phyloP scores from a whole-genome alignment of 2,329 filamentous ascomycete genomes.

The Paramyrothecium sp. region DNA sequence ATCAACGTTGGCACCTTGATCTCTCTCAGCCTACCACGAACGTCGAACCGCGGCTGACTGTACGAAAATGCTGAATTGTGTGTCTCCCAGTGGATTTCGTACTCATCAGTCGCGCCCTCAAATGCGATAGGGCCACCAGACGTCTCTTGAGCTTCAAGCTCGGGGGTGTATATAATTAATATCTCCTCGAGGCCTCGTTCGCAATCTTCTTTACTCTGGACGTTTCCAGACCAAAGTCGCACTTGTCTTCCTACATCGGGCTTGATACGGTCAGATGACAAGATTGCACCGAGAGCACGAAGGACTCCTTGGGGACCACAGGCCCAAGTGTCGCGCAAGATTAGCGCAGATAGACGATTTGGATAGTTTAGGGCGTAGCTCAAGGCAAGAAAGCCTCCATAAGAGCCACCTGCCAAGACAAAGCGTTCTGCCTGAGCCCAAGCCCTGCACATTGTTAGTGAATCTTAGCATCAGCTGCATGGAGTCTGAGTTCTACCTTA shows the following conservation, averaged over 20 bases:
- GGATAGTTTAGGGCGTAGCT: conserved; percentile 18
- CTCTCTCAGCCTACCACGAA: conserved; percentile 12
- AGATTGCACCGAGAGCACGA: conserved; percentile 9
- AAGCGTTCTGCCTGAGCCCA: conserved; percentile 15
- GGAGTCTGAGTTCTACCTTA: conserved; percentile 11
- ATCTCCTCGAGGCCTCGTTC: conserved; percentile 13
- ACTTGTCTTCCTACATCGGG: conserved; percentile 15
- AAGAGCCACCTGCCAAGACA: conserved; percentile 20
- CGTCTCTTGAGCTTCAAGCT: not conserved
- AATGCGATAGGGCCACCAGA: not conserved
- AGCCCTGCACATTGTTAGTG: conserved; percentile 11
- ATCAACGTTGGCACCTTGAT: conserved; percentile 17
- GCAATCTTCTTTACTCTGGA: conserved; percentile 13
- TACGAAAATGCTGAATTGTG: conserved; percentile 19
- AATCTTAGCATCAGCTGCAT: not conserved
- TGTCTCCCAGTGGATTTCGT: conserved; percentile 15
- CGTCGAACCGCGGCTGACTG: conserved; percentile 17
- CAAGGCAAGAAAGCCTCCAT: conserved; percentile 17
- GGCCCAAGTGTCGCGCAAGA: conserved; percentile 18
- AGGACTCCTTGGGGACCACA: conserved; percentile 11
- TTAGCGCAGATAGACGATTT: conserved; percentile 13
- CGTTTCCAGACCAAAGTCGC: conserved; percentile 14
- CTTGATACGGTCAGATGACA: conserved; percentile 10
- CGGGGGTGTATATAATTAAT: conserved; percentile 13
- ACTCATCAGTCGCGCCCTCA: not conserved